Evolutionary conservation across 108 stramenopile genomes (phyloP).

Genomic region (Pseudonitzschia multiseries): DNA sequence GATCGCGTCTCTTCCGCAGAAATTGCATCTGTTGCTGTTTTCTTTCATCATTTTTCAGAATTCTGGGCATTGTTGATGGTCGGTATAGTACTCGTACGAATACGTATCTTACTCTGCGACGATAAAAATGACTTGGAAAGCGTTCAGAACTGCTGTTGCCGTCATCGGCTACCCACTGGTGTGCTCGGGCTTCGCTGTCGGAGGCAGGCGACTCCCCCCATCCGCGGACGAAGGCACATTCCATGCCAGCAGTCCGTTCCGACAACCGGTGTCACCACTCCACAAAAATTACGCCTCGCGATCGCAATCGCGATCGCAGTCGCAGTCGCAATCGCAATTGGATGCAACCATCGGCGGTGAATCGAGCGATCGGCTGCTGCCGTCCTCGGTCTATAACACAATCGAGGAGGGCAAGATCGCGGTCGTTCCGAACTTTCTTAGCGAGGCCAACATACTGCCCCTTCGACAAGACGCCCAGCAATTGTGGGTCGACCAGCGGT

Average conservation of each 20-base stretch:
- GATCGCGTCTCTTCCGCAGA: not conserved
- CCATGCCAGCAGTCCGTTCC: not conserved
- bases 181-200: not conserved
- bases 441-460: slow-evolving; percentile 23
- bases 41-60: too few relatives aligned
- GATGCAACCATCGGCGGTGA: not conserved
- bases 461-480: slow-evolving; percentile 50
- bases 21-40: not conserved
- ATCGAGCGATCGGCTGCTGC: slow-evolving; percentile 13
- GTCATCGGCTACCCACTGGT: not conserved
- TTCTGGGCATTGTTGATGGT: too few relatives aligned
- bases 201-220: not conserved
- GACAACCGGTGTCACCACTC: not conserved
- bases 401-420: slow-evolving; percentile 58
- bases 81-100: too few relatives aligned
- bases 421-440: slow-evolving; percentile 53
- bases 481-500: slow-evolving; percentile 36
- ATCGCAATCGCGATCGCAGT: not conserved
- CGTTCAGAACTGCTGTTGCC: not conserved
- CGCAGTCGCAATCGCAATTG: not conserved
- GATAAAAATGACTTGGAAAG: not conserved
- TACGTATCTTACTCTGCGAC: not conserved
- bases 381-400: slow-evolving; percentile 31
- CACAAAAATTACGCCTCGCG: not conserved
- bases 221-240: not conserved